Evolutionary conservation across 164 flowering plant species (phyloP), one percentile per base, ranked within the genome.

Genomic region (Sextonia rubra): DNA sequence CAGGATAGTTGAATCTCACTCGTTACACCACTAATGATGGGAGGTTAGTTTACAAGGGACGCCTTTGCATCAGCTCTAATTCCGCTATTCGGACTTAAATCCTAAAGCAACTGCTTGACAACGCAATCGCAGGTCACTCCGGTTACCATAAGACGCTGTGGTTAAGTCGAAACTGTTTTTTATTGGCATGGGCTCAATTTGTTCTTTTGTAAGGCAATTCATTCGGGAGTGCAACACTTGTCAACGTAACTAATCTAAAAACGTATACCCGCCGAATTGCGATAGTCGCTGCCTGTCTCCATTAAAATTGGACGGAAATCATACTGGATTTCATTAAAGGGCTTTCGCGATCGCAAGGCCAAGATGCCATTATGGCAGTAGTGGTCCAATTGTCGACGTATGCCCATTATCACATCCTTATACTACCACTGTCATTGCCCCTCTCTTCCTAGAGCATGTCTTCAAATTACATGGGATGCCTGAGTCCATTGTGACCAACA

Each of bases 281-380:
- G 52, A 22, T 62, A 69, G 27, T 47, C 44, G 15, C 25, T 69
- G 0, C 23, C 44, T 1, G 27, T 69, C 3, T 62, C 44, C 18
- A 17, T 17, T 3, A 26, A 15, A 5, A 14, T 70, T 70, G 48
- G 65, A 2, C 49, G 4, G 66, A 60, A 4, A 22, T 70, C 5
- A 29, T 52, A 2, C 17, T 70, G 18, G 73, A 70, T 60, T 60
- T 70, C 55, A 60, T 60, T 17, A 29, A 70, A 0, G 73, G 48
- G 26, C 48, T 60, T 25, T 26, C 73, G 11, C 3, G 2, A 18
- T 69, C 30, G 11, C 20, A 25, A 14, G 62, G 62, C 9, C 24
- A 52, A 37, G 2, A 2, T 4, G 37, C 18, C 22, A 69, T 69
- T 22, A 12, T 69, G 29, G 71, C 49, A 22, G 71, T 69, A 30